These are phyloP conservation scores for Microthyrium microscopicum DNA, from an alignment of 2,329 filamentous ascomycete species.

Conservation along the genomic window DNA sequence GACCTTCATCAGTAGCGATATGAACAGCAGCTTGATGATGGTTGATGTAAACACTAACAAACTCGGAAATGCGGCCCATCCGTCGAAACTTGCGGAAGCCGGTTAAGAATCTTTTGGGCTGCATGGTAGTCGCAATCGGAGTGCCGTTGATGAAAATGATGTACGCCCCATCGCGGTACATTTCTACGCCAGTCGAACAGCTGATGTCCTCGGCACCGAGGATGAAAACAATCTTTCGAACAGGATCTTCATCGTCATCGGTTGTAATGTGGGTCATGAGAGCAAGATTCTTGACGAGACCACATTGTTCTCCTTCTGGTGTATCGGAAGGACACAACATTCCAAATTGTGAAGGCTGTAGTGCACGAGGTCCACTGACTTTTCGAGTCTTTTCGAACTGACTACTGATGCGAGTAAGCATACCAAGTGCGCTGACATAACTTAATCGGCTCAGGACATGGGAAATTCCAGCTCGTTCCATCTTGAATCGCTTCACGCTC, in stretches of 20 bases:
- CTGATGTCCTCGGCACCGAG: conserved; percentile 73
- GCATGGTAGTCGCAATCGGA: conserved; percentile 69
- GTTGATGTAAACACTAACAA: conserved; percentile 93
- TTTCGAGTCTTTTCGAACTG: conserved; percentile 99
- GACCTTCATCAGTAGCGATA: conserved; percentile 90
- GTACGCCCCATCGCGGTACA: conserved; percentile 71
- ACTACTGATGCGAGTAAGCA: conserved; percentile 98
- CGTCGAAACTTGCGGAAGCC: conserved; percentile 76
- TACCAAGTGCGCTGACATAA: conserved; percentile 90
- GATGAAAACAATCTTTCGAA: conserved; percentile 71
- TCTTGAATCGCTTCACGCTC: conserved; percentile 95
- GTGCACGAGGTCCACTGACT: conserved; percentile 82
- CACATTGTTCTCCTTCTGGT: conserved; percentile 94
- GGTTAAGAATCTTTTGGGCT: conserved; percentile 72
- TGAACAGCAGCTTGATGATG: conserved; percentile 82
- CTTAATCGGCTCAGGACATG: conserved; percentile 90
- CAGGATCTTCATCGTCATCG: conserved; percentile 81
- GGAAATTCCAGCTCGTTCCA: conserved; percentile 93
- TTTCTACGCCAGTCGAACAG: conserved; percentile 65
- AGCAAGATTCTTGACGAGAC: conserved; percentile 92
- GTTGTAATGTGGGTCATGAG: conserved; percentile 99
- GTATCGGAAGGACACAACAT: conserved; percentile 97
- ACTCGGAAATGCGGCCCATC: conserved; percentile 84
- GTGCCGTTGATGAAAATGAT: conserved; percentile 94
- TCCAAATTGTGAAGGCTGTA: conserved; percentile 94